Conservation (phyloP, 345 rosid species). For the Syzygium jambos region DNA sequence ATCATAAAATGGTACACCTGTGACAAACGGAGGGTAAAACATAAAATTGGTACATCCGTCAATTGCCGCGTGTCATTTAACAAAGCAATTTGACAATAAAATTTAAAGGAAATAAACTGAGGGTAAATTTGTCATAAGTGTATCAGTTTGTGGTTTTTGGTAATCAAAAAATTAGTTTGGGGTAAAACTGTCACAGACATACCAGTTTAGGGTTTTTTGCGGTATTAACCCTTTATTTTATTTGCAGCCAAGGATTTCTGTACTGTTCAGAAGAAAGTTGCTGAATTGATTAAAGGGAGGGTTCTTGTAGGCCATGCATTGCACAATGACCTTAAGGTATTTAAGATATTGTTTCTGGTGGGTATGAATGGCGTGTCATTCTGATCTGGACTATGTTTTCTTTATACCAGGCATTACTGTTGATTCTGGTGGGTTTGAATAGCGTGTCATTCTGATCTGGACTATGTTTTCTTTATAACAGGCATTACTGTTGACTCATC, state of each 20-base stretch:
- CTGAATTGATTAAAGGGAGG: slow-evolving; percentile 68
- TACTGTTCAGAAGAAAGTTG: slow-evolving; percentile 74
- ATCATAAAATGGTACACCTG: too few relatives aligned
- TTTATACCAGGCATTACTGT: slow-evolving; percentile 51
- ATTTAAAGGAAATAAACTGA: too few relatives aligned
- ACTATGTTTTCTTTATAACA: slow-evolving; percentile 9
- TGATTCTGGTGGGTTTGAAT: slow-evolving; percentile 25
- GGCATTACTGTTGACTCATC: slow-evolving; percentile 82
- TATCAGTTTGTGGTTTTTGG: too few relatives aligned
- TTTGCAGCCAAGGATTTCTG: slow-evolving; percentile 73
- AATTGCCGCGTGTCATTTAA: too few relatives aligned
- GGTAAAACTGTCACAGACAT: too few relatives aligned
- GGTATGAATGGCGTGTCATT: background rate
- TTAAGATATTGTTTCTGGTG: background rate
- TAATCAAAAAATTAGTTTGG: too few relatives aligned
- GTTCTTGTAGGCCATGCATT: slow-evolving; percentile 92
- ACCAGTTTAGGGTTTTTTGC: too few relatives aligned
- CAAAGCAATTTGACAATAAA: too few relatives aligned
- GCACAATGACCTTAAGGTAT: slow-evolving; percentile 93
- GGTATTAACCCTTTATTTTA: background rate
- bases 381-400: background rate
- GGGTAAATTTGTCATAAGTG: too few relatives aligned
- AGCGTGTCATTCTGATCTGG: background rate
- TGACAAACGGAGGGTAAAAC: too few relatives aligned
- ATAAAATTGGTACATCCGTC: too few relatives aligned